Base-by-base conservation (phyloP, 495 filamentous ascomycete species). In the Trypethelium eluteriae region DNA sequence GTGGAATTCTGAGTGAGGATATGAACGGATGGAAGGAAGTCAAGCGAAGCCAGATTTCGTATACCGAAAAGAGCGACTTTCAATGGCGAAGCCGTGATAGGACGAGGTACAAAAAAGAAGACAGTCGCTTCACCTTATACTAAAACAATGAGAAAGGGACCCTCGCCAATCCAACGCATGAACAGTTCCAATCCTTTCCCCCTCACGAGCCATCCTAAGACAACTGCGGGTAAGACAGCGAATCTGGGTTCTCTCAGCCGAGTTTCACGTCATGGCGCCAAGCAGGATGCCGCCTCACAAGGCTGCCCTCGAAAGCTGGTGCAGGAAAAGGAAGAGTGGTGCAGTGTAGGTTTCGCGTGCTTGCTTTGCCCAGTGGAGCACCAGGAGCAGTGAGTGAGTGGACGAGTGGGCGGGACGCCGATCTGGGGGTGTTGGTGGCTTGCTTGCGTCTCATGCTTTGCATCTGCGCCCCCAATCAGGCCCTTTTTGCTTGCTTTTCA, bases 391-490 rank as follows among this genome's bases (percentile, higher is more conserved):
- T 53, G 9, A 46, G 49, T 11, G 49, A 18, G 32, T 59, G 25
- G 18, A 59, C 7, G 36, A 59, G 53, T 32, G 53, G 53, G 53
- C 53, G 53, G 18, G 14, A 14, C 32, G 53, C 25, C 25, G 6
- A 11, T 59, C n/a, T 59, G 25, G 11, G 11, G 53, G 53, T 11
- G 53, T 59, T 59, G 53, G 53, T 59, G 53, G 53, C 53, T 59
- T 34, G 53, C n/a, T 35, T 18, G 18, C 25, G 41, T 59, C 14
- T 59, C 25, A 59, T 39, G 53, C 53, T 34, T 10, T 34, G 11
- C 18, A 53, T 5, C 9, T 16, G 49, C 5, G 12, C 12, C 49
- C 18, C n/a, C 53, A 36, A 59, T 59, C 53, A 6, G 32, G 53
- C 18, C 5, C 7, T 25, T 35, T 59, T 59, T n/a, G 53, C 25